Base-by-base conservation (phyloP, 176 grass and related monocot species). In the Eleusine indica region DNA sequence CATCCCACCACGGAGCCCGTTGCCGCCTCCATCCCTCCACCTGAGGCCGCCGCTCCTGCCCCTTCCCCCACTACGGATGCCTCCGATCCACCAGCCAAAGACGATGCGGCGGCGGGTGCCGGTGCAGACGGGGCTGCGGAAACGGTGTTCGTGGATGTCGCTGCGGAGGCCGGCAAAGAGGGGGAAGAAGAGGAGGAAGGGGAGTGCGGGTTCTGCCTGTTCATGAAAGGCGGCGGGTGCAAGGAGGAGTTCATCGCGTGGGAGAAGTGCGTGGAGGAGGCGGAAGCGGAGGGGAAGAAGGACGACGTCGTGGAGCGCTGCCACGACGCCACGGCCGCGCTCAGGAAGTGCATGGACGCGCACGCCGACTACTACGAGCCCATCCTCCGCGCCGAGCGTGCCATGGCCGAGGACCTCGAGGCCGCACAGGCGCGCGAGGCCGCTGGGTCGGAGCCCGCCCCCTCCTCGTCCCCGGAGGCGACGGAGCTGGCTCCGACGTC, bases 191-290 rank as follows among this genome's bases (percentile, higher is more conserved):
- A 81, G 84, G 94, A 85, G 76, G 89, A 87, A 68, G 89, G 17
- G 28, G 96, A 99, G 89, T 99, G 93, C 75, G 86, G 89, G 10
- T 99, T 99, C 74, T 99, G 96, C 87, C 58, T 94, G 11, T 99
- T 86, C 84, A 99, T 99, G 96, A 99, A 99, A 84, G 91, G 87
- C 63, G 93, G 93, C n/a, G 93, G 96, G 17, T 99, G 96, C 91
- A 92, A 94, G 88, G 91, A 92, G 7, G 81, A 76, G 78, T 99
- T 99, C 68, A 68, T 89, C 8, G 91, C 71, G 32, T 99, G 96
- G 96, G 96, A 99, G 96, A 87, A 99, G 65, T 99, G 96, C 77
- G 75, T 99, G 21, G 86, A 99, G 82, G 87, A 58, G 12, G 86
- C 91, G 7, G 91, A 99, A 77, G 75, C 76, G 22, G 82, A 66